Percentiles rank a stretch among this genome's conserved stretches.
These are phyloP conservation scores for Cladorrhinum samala DNA, from an alignment of 495 filamentous ascomycete species.

Conservation along the genomic window DNA sequence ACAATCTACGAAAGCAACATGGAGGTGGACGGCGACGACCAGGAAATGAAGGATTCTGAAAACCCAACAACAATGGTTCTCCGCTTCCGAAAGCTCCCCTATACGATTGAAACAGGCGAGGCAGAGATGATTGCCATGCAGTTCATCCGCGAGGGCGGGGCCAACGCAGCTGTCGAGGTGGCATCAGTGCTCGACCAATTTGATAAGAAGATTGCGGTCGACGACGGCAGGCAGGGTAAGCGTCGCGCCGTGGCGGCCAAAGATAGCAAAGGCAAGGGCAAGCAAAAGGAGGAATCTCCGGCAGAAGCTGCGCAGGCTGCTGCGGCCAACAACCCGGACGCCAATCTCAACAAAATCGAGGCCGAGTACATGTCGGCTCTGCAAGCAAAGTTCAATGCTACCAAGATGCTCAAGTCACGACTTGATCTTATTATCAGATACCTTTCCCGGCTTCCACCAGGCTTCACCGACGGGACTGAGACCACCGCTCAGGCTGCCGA, in stretches of 20 bases:
- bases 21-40: constrained; percentile 58
- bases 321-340: constrained; percentile 25
- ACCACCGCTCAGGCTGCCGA: constrained; percentile 28
- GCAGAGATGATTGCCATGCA: constrained; percentile 97
- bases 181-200: constrained; percentile 27
- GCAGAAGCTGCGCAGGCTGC: constrained; percentile 25
- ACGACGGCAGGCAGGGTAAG: constrained; percentile 45
- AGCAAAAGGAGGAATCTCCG: constrained; percentile 27
- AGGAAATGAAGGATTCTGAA: constrained; percentile 71
- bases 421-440: constrained; percentile 78
- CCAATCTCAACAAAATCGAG: constrained; percentile 64
- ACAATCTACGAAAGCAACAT: constrained; percentile 84
- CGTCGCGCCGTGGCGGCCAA: constrained; percentile 31
- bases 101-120: constrained; percentile 85
- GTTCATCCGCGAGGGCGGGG: constrained; percentile 76
- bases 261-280: constrained; percentile 29
- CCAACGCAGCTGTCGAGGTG: constrained; percentile 60
- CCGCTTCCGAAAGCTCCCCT: constrained; percentile 76
- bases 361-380: constrained; percentile 66
- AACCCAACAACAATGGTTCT: constrained; percentile 46
- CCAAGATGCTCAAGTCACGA: constrained; percentile 82
- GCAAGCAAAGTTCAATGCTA: constrained; percentile 82
- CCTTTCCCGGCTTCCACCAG: constrained; percentile 63
- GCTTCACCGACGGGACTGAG: constrained; percentile 44
- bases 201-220: constrained; percentile 31